These are phyloP conservation scores for Candida glaebosa DNA, from an alignment of 805 yeast genomes.

Conservation along the genomic window DNA sequence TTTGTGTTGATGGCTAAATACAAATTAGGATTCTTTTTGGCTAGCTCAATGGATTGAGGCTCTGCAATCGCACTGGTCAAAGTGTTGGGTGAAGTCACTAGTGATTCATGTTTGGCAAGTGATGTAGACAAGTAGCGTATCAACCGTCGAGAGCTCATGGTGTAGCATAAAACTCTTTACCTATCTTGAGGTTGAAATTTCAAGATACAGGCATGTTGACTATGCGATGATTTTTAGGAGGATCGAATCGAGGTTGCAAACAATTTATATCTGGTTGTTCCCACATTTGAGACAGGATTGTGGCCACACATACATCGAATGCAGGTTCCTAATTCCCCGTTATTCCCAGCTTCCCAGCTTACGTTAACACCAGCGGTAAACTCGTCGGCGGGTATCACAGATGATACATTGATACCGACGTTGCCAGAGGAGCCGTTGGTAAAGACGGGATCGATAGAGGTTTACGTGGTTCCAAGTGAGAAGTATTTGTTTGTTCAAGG, in stretches of 20 bases:
- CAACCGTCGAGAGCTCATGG: too few relatives aligned
- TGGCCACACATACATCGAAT: slow-evolving; percentile 1
- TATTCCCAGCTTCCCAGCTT: slow-evolving; percentile 25
- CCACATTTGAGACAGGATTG: not conserved
- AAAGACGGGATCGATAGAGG: slow-evolving; percentile 60
- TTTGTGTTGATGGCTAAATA: not conserved
- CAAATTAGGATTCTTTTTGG: not conserved
- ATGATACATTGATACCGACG: slow-evolving; percentile 35
- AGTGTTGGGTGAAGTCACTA: too few relatives aligned
- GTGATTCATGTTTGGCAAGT: too few relatives aligned
- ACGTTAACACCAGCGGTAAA: slow-evolving; percentile 13
- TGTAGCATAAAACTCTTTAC: too few relatives aligned
- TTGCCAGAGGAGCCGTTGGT: slow-evolving; percentile 56
- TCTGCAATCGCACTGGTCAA: too few relatives aligned
- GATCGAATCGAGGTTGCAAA: too few relatives aligned
- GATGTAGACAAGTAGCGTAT: too few relatives aligned
- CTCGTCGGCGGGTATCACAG: not conserved
- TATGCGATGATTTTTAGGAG: too few relatives aligned
- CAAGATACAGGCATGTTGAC: too few relatives aligned
- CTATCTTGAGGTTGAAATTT: too few relatives aligned
- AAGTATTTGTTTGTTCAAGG: slow-evolving; percentile 80
- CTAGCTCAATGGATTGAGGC: not conserved
- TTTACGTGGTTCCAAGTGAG: slow-evolving; percentile 77
- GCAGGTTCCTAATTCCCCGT: slow-evolving; percentile 21
- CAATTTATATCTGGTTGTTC: not conserved